Base-by-base conservation (phyloP, 306 rosid genomes). In the Inga oerstediana region DNA sequence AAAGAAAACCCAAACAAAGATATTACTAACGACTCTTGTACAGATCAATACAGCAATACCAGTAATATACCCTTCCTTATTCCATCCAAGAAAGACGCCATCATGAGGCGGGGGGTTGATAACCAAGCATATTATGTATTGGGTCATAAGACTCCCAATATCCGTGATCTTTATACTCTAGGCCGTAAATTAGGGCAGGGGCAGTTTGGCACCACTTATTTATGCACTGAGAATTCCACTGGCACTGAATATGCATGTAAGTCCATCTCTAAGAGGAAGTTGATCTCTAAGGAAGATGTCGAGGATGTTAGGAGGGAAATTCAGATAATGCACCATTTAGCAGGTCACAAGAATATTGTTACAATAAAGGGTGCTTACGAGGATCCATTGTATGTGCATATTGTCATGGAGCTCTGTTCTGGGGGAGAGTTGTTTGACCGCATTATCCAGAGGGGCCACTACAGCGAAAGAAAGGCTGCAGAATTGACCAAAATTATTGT, bases 271-370 rank as follows among this genome's bases (percentile, higher is more conserved):
- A 94, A 94, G 92, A 86, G 97, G 86, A 94, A 93, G 89, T 84
- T 94, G 89, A 94, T 94, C 80, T 94, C 98, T 82, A 90, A 80
- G 84, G 98, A 94, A 85, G 98, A 94, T 43, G 89, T 94, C 2
- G 97, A 94, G 70, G 98, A 94, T 68, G 98, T 94, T 35, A 84
- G 98, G 83, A 88, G 98, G 87, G 98, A 94, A 81, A 94, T 94
- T 89, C 98, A 94, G 92, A 94, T 94, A 81, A 92, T 94, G 98
- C 98, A 94, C 84, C 98, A 94, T 86, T 91, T 94, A 85, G 90
- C 98, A 5, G 98, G 98, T 86, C 98, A 94, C 86, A 93, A 85
- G 83, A 92, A 93, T 86, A 92, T 94, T 64, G 98, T 94, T 83
- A 91, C 98, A 82, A 94, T 94, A 66, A 94, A 91, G 78, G 98